phyloP scores from a whole-genome alignment of 106 monocot species.

The Vanilla planifolia region DNA sequence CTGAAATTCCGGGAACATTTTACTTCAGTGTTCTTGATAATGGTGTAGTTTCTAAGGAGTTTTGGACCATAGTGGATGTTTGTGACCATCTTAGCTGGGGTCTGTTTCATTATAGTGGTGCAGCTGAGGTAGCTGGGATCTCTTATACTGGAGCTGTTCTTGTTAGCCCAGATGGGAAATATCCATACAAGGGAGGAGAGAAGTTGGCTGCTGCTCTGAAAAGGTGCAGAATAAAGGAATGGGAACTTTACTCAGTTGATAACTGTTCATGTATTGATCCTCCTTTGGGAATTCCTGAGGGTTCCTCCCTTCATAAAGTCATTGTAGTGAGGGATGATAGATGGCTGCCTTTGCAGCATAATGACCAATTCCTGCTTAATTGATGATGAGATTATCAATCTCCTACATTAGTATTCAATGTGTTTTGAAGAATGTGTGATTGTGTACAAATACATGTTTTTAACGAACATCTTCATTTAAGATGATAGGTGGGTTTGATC shows the following conservation, averaged over 20 bases:
- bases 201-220: constrained; percentile 62
- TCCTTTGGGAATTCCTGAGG: constrained; percentile 75
- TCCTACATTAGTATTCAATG: no score
- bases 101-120: constrained; percentile 87
- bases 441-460: no score
- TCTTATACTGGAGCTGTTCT: constrained; percentile 87
- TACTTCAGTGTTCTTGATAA: constrained; percentile 74
- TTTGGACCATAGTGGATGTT: constrained; percentile 90
- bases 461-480: no score
- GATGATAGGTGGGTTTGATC: no score
- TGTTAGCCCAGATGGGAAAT: constrained; percentile 83
- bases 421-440: no score
- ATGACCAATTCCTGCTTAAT: no score
- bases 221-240: constrained; percentile 65
- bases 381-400: no score
- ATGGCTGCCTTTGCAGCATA: no score
- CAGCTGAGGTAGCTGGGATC: constrained; percentile 69
- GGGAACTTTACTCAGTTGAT: constrained; percentile 85
- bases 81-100: constrained; percentile 82
- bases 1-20: constrained; percentile 69
- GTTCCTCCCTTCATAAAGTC: constrained; percentile 50
- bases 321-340: constrained; percentile 19
- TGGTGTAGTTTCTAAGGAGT: constrained; percentile 84
- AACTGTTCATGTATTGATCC: constrained; percentile 44
- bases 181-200: constrained; percentile 34